phyloP scores from a whole-genome alignment of 768 basidiomycete species.

The Suillus lakei region DNA sequence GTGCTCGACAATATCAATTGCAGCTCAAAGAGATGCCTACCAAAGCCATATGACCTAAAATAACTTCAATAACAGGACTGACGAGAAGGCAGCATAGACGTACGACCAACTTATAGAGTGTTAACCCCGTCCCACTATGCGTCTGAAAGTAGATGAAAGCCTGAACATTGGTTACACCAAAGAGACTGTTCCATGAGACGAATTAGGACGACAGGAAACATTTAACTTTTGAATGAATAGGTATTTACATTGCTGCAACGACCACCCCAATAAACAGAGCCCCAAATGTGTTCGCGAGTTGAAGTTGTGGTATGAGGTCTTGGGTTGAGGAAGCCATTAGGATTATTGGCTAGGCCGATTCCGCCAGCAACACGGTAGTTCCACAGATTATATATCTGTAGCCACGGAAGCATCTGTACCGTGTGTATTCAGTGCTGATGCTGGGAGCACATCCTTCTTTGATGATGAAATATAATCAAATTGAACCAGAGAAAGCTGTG shows the following conservation, averaged over 20 bases:
- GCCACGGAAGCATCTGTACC: background rate
- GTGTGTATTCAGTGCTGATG: background rate
- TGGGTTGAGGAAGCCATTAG: background rate
- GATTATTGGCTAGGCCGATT: background rate
- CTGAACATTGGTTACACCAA: background rate
- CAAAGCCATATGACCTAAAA: background rate
- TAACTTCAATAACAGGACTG: background rate
- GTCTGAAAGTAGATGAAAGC: slow-evolving; percentile 2
- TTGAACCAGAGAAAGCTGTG: too few species aligned
- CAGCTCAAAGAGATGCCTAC: background rate
- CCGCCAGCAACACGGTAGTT: background rate
- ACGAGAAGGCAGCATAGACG: background rate
- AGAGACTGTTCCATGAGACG: background rate
- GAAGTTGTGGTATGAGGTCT: background rate
- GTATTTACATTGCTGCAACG: background rate
- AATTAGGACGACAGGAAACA: background rate
- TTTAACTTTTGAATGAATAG: background rate
- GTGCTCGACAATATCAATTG: too few species aligned
- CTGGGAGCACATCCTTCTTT: too few species aligned
- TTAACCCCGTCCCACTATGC: background rate
- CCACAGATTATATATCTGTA: background rate
- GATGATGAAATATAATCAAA: too few species aligned
- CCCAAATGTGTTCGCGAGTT: background rate
- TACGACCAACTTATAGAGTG: background rate
- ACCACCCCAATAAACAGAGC: background rate